These are phyloP conservation scores for Fusarium musae DNA, from an alignment of 2,329 filamentous ascomycete genomes.

Conservation along the genomic window DNA sequence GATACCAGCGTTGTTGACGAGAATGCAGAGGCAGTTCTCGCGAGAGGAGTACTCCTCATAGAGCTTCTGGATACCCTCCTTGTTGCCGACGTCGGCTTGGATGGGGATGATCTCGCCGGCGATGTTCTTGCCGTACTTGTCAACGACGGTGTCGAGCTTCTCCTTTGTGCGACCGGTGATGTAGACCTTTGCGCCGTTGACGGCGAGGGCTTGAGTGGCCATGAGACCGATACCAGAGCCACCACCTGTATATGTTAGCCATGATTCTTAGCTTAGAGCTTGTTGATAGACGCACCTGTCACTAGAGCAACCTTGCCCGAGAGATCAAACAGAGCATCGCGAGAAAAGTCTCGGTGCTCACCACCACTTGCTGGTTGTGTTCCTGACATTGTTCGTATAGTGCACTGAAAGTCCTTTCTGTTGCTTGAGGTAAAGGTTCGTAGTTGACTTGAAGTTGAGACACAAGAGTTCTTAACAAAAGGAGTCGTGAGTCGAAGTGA, in stretches of 20 bases:
- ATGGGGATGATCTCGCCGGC: slow-evolving; percentile 69
- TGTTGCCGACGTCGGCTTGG: slow-evolving; percentile 70
- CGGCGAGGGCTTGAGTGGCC: slow-evolving; percentile 73
- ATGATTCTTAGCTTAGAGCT: background rate
- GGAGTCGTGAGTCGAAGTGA: slow-evolving; percentile 1
- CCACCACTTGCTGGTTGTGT: slow-evolving; percentile 33
- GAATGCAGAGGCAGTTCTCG: slow-evolving; percentile 69
- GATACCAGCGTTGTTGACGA: slow-evolving; percentile 76
- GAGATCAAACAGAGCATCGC: slow-evolving; percentile 55
- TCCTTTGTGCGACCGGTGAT: slow-evolving; percentile 73
- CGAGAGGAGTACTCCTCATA: slow-evolving; percentile 65
- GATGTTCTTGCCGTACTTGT: slow-evolving; percentile 65
- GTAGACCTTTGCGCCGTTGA: slow-evolving; percentile 76
- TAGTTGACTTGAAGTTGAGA: background rate
- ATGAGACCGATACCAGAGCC: slow-evolving; percentile 75
- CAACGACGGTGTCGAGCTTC: slow-evolving; percentile 69
- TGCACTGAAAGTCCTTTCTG: background rate
- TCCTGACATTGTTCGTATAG: slow-evolving; percentile 27
- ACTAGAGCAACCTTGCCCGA: slow-evolving; percentile 58
- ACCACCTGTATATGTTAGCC: slow-evolving; percentile 50
- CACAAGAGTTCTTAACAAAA: background rate
- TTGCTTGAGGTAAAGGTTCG: slow-evolving; percentile 11
- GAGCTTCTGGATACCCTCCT: slow-evolving; percentile 67
- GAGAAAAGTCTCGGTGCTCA: slow-evolving; percentile 47
- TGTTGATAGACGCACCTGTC: slow-evolving; percentile 49